Conservation (phyloP, 2,329 filamentous ascomycete genomes). For the Chaetomiaceae sp. region DNA sequence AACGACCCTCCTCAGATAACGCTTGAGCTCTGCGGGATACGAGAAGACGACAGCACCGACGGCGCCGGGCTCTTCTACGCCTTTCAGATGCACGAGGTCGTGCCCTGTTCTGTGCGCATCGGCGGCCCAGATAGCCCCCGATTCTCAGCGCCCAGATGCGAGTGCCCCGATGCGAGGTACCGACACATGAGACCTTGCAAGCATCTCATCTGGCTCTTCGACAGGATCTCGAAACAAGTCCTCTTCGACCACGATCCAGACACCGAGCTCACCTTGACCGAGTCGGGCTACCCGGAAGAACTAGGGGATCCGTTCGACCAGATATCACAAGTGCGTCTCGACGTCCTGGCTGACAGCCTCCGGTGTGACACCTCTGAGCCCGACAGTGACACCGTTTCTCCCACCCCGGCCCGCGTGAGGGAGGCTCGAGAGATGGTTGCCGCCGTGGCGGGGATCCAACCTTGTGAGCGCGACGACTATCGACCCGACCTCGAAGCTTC, state of each 20-base stretch:
- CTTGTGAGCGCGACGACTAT: slow-evolving; percentile 37
- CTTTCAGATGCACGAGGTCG: slow-evolving; percentile 53
- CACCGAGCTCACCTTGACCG: slow-evolving; percentile 40
- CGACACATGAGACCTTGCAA: slow-evolving; percentile 37
- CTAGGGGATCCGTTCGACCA: slow-evolving; percentile 45
- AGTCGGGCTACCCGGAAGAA: slow-evolving; percentile 41
- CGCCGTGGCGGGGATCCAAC: slow-evolving; percentile 39
- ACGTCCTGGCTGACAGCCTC: slow-evolving; percentile 49
- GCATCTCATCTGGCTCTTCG: slow-evolving; percentile 52
- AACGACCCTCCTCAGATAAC: slow-evolving; percentile 45
- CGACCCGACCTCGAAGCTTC: slow-evolving; percentile 40
- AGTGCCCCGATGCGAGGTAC: slow-evolving; percentile 34
- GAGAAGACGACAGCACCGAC: slow-evolving; percentile 33
- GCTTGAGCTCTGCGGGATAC: slow-evolving; percentile 44
- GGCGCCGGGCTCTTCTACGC: slow-evolving; percentile 44
- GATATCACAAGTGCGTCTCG: slow-evolving; percentile 49
- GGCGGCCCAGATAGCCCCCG: slow-evolving; percentile 36
- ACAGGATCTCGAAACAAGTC: slow-evolving; percentile 47
- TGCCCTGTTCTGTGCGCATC: slow-evolving; percentile 49
- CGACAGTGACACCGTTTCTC: slow-evolving; percentile 17
- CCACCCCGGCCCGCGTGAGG: slow-evolving; percentile 34
- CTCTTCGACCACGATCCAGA: slow-evolving; percentile 37
- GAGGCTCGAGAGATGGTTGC: slow-evolving; percentile 51
- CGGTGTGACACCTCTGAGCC: slow-evolving; percentile 42
- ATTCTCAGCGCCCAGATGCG: slow-evolving; percentile 43